Evolutionary conservation across 768 basidiomycete genomes (phyloP).

Genomic region (Tulasnella sp.): DNA sequence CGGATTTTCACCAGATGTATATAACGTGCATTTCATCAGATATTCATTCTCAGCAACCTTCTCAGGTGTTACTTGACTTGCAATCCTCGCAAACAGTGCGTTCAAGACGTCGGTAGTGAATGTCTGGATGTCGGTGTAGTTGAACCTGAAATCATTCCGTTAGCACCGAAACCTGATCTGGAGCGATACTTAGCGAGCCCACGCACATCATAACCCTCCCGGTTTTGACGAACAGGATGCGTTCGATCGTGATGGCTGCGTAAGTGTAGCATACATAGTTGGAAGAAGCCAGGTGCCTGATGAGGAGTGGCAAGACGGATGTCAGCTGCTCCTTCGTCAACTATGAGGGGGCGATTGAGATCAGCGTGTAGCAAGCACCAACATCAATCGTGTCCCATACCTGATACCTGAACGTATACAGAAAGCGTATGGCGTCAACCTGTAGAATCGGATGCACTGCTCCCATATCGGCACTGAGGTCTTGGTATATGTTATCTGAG

Average conservation of each 20-base stretch:
- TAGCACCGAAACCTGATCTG: background rate
- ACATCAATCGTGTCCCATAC: conserved; percentile 31
- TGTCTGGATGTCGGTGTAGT: conserved; percentile 75
- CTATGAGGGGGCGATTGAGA: conserved; percentile 29
- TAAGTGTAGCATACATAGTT: conserved; percentile 94
- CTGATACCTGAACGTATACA: conserved; percentile 93
- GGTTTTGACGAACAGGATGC: conserved; percentile 83
- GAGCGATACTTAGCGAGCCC: too few relatives aligned
- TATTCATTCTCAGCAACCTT: conserved; percentile 97
- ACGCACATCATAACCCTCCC: conserved; percentile 61
- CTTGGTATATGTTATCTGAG: conserved; percentile 78
- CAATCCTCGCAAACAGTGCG: conserved; percentile 68
- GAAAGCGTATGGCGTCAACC: conserved; percentile 91
- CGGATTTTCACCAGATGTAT: too few relatives aligned
- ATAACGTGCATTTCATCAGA: conserved; percentile 90
- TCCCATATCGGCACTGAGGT: conserved; percentile 59
- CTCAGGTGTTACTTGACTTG: conserved; percentile 66
- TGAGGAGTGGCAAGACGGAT: conserved; percentile 77
- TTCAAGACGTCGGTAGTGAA: conserved; percentile 62
- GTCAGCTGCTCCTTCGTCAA: conserved; percentile 89
- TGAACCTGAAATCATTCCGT: conserved; percentile 46
- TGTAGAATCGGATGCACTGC: conserved; percentile 81
- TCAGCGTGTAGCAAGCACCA: background rate
- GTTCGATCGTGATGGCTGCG: conserved; percentile 95
- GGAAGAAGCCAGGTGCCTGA: conserved; percentile 64